Conservation (phyloP, 768 basidiomycete genomes). For the Trametes elegans region DNA sequence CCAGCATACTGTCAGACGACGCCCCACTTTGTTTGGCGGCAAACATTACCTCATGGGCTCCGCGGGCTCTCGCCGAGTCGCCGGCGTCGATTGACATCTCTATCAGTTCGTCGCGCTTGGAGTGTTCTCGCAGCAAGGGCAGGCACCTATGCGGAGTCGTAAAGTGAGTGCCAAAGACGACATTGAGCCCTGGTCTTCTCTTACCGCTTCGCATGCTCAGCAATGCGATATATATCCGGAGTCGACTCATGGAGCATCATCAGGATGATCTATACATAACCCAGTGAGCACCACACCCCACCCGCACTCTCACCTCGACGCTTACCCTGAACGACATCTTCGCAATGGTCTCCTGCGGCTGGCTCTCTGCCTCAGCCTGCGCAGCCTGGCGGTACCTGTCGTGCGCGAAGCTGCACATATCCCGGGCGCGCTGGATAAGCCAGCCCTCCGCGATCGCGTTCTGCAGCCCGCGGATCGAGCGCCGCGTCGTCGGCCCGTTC, state of each 20-base stretch:
- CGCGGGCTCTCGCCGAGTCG: conserved; percentile 67
- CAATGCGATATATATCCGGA: conserved; percentile 64
- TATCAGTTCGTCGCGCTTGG: conserved; percentile 58
- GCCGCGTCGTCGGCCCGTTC: conserved; percentile 42
- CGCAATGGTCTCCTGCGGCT: conserved; percentile 48
- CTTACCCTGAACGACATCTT: conserved; percentile 71
- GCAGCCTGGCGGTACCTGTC: conserved; percentile 75
- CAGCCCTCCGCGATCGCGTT: conserved; percentile 69
- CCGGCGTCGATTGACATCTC: conserved; percentile 65
- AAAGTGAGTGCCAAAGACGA: not conserved
- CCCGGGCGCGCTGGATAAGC: conserved; percentile 67
- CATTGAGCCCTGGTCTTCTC: conserved; percentile 11
- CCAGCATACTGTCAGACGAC: not conserved
- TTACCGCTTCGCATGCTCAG: conserved; percentile 66
- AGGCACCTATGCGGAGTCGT: conserved; percentile 47
- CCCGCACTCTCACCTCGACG: not conserved
- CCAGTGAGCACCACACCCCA: not conserved
- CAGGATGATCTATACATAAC: conserved; percentile 51
- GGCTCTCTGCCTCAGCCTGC: conserved; percentile 52
- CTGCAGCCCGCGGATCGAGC: conserved; percentile 68
- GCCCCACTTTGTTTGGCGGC: not conserved
- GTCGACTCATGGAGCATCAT: conserved; percentile 67
- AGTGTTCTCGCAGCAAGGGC: conserved; percentile 55
- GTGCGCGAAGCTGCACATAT: conserved; percentile 76
- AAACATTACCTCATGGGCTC: conserved; percentile 64